These are phyloP conservation scores for Puccinia coronata DNA, from an alignment of 1,284 basidiomycete genomes.

Conservation along the genomic window DNA sequence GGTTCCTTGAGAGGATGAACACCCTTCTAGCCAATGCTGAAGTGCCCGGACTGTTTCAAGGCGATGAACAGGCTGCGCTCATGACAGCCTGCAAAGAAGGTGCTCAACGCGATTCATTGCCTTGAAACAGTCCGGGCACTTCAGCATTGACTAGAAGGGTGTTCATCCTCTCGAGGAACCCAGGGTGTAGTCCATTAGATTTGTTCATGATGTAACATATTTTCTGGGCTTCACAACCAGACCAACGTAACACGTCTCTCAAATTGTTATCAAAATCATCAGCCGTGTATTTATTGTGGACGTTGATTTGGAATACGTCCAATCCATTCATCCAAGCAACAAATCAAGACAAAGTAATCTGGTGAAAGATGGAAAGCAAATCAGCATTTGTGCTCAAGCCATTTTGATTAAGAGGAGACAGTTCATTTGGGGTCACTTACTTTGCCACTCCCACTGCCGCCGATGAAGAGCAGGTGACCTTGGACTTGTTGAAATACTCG, in stretches of 20 bases:
- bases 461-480: conserved; percentile 92
- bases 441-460: conserved; percentile 97
- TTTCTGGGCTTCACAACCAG: conserved; percentile 98
- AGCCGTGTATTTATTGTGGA: conserved; percentile 96
- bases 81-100: conserved; percentile 99
- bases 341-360: conserved; percentile 97
- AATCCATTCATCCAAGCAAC: conserved; percentile 99
- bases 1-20: conserved; percentile 98
- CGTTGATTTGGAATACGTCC: conserved; percentile 98
- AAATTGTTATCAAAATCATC: conserved; percentile 98
- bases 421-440: conserved; percentile 61
- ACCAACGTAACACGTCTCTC: conserved; percentile 83
- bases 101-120: conserved; percentile 97
- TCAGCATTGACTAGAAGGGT: conserved; percentile 99
- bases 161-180: conserved; percentile 98
- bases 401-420: not conserved
- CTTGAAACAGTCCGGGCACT: conserved; percentile 96
- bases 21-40: conserved; percentile 99
- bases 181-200: conserved; percentile 96
- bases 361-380: not conserved
- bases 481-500: conserved; percentile 98
- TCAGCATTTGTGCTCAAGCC: not conserved
- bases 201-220: conserved; percentile 99
- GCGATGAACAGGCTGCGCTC: conserved; percentile 91
- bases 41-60: conserved; percentile 96